These are phyloP conservation scores for Apiotrichum sp. DNA, from an alignment of 1,284 basidiomycete genomes.

Conservation along the genomic window DNA sequence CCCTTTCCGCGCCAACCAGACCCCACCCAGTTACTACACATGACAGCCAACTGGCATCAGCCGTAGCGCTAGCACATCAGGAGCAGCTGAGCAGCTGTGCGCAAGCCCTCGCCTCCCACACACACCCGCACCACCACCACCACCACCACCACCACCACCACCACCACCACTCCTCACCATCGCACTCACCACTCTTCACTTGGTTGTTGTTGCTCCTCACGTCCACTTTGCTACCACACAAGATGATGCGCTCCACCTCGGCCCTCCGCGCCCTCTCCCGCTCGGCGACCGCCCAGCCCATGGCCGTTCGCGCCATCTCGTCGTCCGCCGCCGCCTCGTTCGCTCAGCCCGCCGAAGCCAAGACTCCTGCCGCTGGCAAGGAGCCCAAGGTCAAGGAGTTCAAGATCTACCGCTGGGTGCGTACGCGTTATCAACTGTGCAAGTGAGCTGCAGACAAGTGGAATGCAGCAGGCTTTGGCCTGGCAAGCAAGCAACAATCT, in stretches of 20 bases:
- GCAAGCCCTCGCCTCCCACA: not conserved
- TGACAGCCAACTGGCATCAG: too few species aligned
- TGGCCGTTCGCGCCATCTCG: conserved; percentile 28
- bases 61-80: too few species aligned
- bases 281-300: conserved; percentile 7
- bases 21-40: not conserved
- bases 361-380: conserved; percentile 34
- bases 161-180: not conserved
- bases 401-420: conserved; percentile 93
- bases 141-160: not conserved
- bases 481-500: not conserved
- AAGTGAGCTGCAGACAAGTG: too few species aligned
- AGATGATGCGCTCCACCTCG: conserved; percentile 18
- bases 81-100: not conserved
- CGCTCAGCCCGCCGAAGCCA: conserved; percentile 27
- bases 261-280: conserved; percentile 16
- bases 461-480: not conserved
- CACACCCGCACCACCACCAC: not conserved
- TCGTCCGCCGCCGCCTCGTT: conserved; percentile 26
- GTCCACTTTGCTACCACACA: not conserved
- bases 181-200: not conserved
- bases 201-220: not conserved
- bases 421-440: conserved; percentile 26
- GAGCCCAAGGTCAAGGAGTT: conserved; percentile 66
- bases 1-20: not conserved